A percentile compares a stretch with the other conserved stretches of the same genome.
These are phyloP conservation scores for Gryganskiella cystojenkinii DNA, from an alignment of 192 early-diverging fungal genomes.

Conservation along the genomic window DNA sequence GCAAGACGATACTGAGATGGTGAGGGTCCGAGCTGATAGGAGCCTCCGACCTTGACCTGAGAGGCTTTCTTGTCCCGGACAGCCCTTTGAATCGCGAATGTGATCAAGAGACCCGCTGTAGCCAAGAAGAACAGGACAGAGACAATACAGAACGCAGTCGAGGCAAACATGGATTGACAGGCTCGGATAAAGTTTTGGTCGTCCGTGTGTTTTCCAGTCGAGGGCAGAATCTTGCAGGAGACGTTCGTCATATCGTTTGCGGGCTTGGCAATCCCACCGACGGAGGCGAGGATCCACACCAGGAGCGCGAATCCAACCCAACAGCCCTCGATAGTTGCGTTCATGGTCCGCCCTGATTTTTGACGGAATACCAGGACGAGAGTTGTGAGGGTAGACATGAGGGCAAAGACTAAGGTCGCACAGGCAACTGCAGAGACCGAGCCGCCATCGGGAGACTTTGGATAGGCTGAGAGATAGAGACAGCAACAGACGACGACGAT, in stretches of 20 bases:
- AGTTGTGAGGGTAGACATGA: constrained; percentile 33
- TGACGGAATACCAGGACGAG: constrained; percentile 29
- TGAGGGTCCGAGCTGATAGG: constrained; percentile 33
- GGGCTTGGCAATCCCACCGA: constrained; percentile 47
- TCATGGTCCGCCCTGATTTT: constrained; percentile 40
- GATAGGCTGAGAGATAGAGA: constrained; percentile 46
- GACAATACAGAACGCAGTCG: constrained; percentile 43
- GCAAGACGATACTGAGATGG: constrained; percentile 40
- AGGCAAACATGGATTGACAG: constrained; percentile 48
- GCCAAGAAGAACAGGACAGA: constrained; percentile 41
- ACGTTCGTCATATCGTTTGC: constrained; percentile 33
- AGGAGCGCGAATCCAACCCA: constrained; percentile 46
- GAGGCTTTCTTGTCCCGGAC: constrained; percentile 39
- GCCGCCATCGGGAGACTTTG: constrained; percentile 34
- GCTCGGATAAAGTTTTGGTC: constrained; percentile 47
- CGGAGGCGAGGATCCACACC: constrained; percentile 34
- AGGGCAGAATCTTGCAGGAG: constrained; percentile 39
- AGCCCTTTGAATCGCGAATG: constrained; percentile 31
- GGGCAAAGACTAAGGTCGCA: constrained; percentile 29
- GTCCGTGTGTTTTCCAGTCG: constrained; percentile 25
- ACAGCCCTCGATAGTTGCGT: constrained; percentile 30
- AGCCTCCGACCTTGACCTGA: constrained; percentile 39
- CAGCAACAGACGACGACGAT: constrained; percentile 46
- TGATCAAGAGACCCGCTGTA: constrained; percentile 27
- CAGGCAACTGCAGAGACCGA: constrained; percentile 35